Evolutionary conservation across 2,329 filamentous ascomycete genomes (phyloP), one percentile per base, ranked within the genome.

Genomic region (Lasiodiplodia theobromae): DNA sequence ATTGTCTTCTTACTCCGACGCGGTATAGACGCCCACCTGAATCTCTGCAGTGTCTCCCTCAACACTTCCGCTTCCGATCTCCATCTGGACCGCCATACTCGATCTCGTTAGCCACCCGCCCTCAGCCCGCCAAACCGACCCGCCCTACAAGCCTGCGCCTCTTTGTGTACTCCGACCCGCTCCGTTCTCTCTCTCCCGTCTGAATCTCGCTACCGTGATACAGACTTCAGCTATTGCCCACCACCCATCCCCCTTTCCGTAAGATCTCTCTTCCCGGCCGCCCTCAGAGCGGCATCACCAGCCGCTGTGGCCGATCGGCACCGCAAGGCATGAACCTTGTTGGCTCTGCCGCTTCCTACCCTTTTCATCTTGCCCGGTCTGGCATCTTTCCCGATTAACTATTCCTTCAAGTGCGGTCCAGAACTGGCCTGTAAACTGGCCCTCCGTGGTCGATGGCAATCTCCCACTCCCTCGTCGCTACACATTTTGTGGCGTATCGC

Each of bases 331-430:
- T 64, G 2, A 64, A 64, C 47, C 47, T 25, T 51, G 44, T 28
- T 38, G 10, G 23, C 28, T 64, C 60, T 64, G 60, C 47, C 60
- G 60, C 47, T 64, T 52, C 58, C 18, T 49, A 21, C 58, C 40
- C 25, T 28, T 62, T 64, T 28, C 12, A 31, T 52, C 12, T 34
- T 51, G 38, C 40, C 58, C 11, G 16, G 18, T 63, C 37, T 63
- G 58, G 58, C 44, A 37, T 44, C 44, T 63, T 63, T 37, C 58
- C 58, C 58, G 60, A 64, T 51, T 47, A 64, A 64, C 60, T 44
- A 37, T 58, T 51, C 6, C 14, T 49, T 47, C 38, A 25, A 28
- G 40, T 51, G 38, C 6, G 18, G 40, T 25, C 58, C 58, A 23
- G 58, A 49, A 62, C 58, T 44, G 56, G 10, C 40, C 40, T 16